Conservation (phyloP, 129 eudicot species). For the Chrysanthemum makinoi region DNA sequence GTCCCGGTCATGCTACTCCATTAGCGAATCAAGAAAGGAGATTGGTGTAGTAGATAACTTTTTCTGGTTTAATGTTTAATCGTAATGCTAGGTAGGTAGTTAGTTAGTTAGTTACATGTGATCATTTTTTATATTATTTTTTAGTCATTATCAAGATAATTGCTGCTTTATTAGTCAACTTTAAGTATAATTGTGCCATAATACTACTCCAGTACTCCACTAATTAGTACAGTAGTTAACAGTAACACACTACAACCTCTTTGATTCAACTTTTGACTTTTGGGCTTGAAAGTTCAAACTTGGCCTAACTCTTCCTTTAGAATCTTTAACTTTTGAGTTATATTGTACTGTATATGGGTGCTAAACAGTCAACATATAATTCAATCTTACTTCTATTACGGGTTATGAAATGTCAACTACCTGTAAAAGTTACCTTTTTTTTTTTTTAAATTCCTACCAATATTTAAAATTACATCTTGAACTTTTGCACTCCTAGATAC, state of each 20-base stretch:
- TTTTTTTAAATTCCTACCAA: background rate
- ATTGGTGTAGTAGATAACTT: slow-evolving; percentile 18
- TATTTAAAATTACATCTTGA: slow-evolving; percentile 3
- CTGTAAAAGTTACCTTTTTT: background rate
- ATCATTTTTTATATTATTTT: slow-evolving; percentile 5
- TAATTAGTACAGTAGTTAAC: slow-evolving; percentile 32
- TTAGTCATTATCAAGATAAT: slow-evolving; percentile 26
- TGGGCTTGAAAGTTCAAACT: slow-evolving; percentile 6
- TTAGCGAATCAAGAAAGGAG: slow-evolving; percentile 19
- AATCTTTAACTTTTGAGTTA: background rate
- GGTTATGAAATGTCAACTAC: background rate
- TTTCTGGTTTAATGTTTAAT: slow-evolving; percentile 4
- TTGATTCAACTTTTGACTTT: slow-evolving; percentile 27
- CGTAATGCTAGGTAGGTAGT: background rate
- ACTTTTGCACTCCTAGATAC: background rate
- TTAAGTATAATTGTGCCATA: slow-evolving; percentile 26
- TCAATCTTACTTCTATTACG: background rate
- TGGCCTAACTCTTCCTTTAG: slow-evolving; percentile 21
- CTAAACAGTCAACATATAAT: background rate
- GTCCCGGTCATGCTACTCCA: slow-evolving; percentile 10
- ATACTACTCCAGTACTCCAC: slow-evolving; percentile 35
- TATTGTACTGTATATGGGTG: background rate
- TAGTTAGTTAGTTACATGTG: slow-evolving; percentile 20
- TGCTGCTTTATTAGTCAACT: slow-evolving; percentile 23
- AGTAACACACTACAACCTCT: slow-evolving; percentile 21